Base-by-base conservation (phyloP, 352 stramenopile genomes). In the Pythium phragmiticola region DNA sequence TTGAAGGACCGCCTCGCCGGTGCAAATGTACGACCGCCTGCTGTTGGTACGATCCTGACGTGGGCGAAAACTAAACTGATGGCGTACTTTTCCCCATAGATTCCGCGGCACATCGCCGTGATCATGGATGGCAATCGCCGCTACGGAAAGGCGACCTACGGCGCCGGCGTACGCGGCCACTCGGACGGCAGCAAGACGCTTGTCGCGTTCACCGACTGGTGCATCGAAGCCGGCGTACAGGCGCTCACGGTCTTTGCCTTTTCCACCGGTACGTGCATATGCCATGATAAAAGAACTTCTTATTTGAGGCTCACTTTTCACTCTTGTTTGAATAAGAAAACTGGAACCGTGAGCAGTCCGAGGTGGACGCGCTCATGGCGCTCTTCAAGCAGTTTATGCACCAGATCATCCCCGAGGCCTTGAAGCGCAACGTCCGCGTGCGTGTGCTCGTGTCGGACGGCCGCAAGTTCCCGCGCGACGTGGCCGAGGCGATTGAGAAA, bases 71-170 rank as follows among this genome's bases (percentile, higher is more conserved):
- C 9, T 30, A n/a, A 26, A 30, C 45, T 50, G 55, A 61, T 36
- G 26, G 2, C 19, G 13, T 59, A 23, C 14, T 26, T 23, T 16
- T 21, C 7, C 50, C 11, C 37, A 13, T 39, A 91, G 72, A 83
- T 91, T 43, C 86, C 86, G 1, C 70, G 76, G 11, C 96, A 99
- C 58, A 88, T 99, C 19, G 96, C 94, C 0, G 89, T 98, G 53
- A 98, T 99, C 65, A 98, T 98, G 80, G 96, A 99, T 65, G 96
- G 96, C 41, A 99, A 99, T 69, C 88, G 93, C 36, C 89, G 96
- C 55, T 98, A 97, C 77, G 94, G 95, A 4, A 94, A 92, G 60
- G 76, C 63, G 17, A 91, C 82, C 41, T 94, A 94, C 62, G 87
- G 87, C 26, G 66, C 76, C 0, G 78, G 82, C 0, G 72, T 94